Base-by-base conservation (phyloP, 2,329 filamentous ascomycete genomes). In the Nemania abortiva region DNA sequence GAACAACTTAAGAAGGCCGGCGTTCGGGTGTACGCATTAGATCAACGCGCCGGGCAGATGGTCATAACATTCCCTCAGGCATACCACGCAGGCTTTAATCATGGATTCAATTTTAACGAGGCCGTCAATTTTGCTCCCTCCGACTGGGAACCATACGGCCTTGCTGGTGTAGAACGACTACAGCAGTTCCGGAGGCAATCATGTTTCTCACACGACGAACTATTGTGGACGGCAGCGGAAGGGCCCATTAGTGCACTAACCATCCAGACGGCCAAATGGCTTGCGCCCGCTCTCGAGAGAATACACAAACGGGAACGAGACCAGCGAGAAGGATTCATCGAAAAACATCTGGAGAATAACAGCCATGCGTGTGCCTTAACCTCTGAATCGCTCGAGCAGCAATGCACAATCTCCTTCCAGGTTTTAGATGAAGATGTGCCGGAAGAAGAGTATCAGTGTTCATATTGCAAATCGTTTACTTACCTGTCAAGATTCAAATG, bases 81-180 rank as follows among this genome's bases (percentile, higher is more conserved):
- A 0, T 99, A 98, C 75, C 96, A 99, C 79, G 95, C 96, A 6
- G 96, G 96, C 0, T 99, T 99, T 83, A 99, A 99, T 76, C 96
- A 99, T 76, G 96, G 92, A 0, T 99, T 99, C 84, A 99, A 99
- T 78, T 97, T 98, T 81, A 99, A 99, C 75, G 96, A 99, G 80
- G 96, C 96, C 5, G 96, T 99, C 74, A 99, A 99, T 78, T 99
- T 99, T 81, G 96, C 96, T 0, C 96, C 96, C 0, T 87, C 85
- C 31, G 96, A 99, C 75, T 99, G 96, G 96, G 96, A 99, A 77
- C 94, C 94, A 0, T 97, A 90, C 77, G 96, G 96, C 1, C 90
- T 95, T 64, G 87, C 90, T 31, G 95, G 96, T 0, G 95, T 98
- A 1, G 91, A 95, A 75, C 88, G 95, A 72, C 84, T 98, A 34